These are phyloP conservation scores for Nasturtium officinale DNA, from an alignment of 345 rosid species.

Conservation along the genomic window DNA sequence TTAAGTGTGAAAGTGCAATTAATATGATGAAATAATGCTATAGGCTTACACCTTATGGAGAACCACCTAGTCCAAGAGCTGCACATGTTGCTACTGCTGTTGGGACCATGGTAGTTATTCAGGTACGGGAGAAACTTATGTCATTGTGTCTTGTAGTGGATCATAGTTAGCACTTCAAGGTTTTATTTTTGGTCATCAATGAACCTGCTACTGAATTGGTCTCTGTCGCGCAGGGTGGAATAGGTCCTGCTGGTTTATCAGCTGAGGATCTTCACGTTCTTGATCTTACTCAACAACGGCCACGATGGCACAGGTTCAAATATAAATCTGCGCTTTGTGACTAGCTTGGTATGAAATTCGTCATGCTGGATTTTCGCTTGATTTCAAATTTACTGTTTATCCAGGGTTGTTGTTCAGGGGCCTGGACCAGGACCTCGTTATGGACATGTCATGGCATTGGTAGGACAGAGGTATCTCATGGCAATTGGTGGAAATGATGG, in stretches of 20 bases:
- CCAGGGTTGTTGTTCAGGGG: conserved; percentile 96
- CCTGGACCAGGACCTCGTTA: conserved; percentile 99
- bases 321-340: background rate
- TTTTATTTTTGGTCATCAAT: conserved; percentile 7
- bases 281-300: conserved; percentile 93
- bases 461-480: conserved; percentile 99
- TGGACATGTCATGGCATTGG: conserved; percentile 99
- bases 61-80: conserved; percentile 98
- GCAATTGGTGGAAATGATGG: conserved; percentile 99
- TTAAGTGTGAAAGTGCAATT: conserved; percentile 10
- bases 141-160: background rate
- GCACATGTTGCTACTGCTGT: conserved; percentile 99
- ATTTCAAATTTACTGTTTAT: conserved; percentile 37
- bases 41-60: conserved; percentile 90
- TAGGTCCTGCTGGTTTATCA: conserved; percentile 98
- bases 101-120: conserved; percentile 99
- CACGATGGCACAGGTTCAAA: conserved; percentile 91
- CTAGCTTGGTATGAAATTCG: background rate
- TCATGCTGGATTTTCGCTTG: conserved; percentile 17
- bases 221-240: conserved; percentile 76
- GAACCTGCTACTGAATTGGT: conserved; percentile 16
- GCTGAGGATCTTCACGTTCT: conserved; percentile 99
- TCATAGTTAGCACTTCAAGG: background rate
- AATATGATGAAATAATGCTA: conserved; percentile 22
- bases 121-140: conserved; percentile 53